Evolutionary conservation across 768 basidiomycete genomes (phyloP), one percentile per base, ranked within the genome.

Genomic region (Lactarius hengduanensis): DNA sequence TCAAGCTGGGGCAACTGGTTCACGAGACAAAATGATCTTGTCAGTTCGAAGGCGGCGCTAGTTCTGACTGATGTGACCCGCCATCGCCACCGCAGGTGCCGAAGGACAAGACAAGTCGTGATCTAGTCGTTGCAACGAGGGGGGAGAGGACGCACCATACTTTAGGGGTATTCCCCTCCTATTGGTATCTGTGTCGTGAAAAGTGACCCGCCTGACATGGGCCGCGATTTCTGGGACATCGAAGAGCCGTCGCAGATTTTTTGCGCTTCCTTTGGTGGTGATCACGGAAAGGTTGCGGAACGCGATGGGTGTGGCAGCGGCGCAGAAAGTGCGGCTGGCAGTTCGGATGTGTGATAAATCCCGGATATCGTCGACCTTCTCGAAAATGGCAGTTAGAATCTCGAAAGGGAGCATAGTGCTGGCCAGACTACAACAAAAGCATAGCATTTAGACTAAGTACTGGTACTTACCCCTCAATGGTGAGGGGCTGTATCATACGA

Each of bases 141-240:
- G 28, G 32, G 6, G 32, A 32, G 32, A 32, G 32, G 32, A 32
- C 32, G 32, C 32, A 32, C 32, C 32, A 7, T 32, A 32, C 32
- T 32, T 32, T 32, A 32, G 32, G 32, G 32, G 32, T 6, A 32
- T 32, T 32, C 32, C 6, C 32, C 6, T 32, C 32, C 32, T 32
- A 32, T 32, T 7, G 32, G 32, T 32, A 32, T 32, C 32, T 32
- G 32, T 32, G 15, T 55, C 16, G 4, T 28, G 32, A 36, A 36
- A 62, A 11, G 34, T 20, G 26, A 62, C 34, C 13, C 22, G 32
- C 32, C 22, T 62, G 45, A 62, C 47, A 36, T 62, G 47, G 4
- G 15, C 18, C 7, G 15, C 20, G 32, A 62, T 32, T n/a, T 53
- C 18, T 2, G 13, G 26, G 10, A 16, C 16, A 13, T 62, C n/a